phyloP scores from a whole-genome alignment of 345 rosid species.

The Pugionium dolabratum region DNA sequence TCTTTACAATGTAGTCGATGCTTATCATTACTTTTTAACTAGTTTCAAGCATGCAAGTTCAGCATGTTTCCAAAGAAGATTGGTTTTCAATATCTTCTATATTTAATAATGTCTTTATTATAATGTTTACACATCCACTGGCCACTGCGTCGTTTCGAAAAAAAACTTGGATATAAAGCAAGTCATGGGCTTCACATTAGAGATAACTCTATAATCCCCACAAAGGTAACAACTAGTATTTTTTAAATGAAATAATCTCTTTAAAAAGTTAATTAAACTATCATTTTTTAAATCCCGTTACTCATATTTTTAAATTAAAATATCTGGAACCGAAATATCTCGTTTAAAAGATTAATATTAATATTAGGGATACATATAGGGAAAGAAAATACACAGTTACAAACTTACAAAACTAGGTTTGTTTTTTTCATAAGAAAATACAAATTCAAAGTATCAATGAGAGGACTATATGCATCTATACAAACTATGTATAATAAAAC shows the following conservation, averaged over 20 bases:
- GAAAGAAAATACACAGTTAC: too few relatives aligned
- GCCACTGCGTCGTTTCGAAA: constrained; percentile 4
- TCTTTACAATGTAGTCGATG: constrained; percentile 28
- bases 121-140: neutral
- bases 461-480: neutral
- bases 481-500: neutral
- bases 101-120: neutral
- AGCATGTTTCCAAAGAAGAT: constrained; percentile 27
- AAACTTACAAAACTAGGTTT: neutral
- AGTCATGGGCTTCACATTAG: constrained; percentile 18
- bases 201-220: neutral
- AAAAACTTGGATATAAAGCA: constrained; percentile 13
- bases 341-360: too few relatives aligned
- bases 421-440: neutral
- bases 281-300: neutral
- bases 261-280: neutral
- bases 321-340: too few relatives aligned
- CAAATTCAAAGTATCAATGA: neutral
- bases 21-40: constrained; percentile 31
- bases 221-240: neutral
- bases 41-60: neutral
- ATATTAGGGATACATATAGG: too few relatives aligned
- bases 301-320: too few relatives aligned
- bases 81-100: constrained; percentile 13
- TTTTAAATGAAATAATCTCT: neutral